phyloP scores from a whole-genome alignment of 164 flowering plant species.

The Brasenia schreberi region DNA sequence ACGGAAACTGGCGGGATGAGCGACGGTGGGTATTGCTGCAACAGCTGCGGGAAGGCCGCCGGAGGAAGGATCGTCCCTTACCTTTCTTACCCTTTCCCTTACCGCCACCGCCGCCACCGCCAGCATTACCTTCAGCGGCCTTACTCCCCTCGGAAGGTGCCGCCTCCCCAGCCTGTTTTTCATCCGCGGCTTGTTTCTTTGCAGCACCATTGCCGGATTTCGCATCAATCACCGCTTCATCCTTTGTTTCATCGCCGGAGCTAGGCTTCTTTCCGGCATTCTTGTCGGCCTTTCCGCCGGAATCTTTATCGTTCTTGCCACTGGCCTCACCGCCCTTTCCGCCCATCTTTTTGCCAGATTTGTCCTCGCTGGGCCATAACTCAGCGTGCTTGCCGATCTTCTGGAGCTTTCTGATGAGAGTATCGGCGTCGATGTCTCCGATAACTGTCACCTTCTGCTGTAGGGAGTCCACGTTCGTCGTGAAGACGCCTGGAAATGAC shows the following conservation, averaged over 20 bases:
- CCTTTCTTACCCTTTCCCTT: conserved; percentile 28
- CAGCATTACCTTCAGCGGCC: conserved; percentile 3
- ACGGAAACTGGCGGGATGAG: too few relatives aligned
- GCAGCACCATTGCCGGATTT: background rate
- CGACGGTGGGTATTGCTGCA: too few relatives aligned
- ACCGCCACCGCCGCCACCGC: conserved; percentile 12
- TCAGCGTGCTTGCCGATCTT: conserved; percentile 49
- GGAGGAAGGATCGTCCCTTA: conserved; percentile 1
- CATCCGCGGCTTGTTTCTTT: background rate
- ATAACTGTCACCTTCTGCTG: conserved; percentile 50
- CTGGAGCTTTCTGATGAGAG: conserved; percentile 35
- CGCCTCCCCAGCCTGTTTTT: background rate
- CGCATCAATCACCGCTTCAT: background rate
- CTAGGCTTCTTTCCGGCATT: background rate
- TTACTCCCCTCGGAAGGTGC: background rate
- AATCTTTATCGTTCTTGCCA: background rate
- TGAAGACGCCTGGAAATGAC: conserved; percentile 34
- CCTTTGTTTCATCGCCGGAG: background rate
- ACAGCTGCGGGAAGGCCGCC: background rate
- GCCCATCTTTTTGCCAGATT: conserved; percentile 2
- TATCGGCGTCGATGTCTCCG: conserved; percentile 38
- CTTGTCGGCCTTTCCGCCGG: background rate
- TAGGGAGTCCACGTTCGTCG: conserved; percentile 26
- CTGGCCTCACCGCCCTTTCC: background rate
- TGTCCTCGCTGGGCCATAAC: conserved; percentile 30